phyloP scores from a whole-genome alignment of 768 basidiomycete species.

The Amanita rubescens region DNA sequence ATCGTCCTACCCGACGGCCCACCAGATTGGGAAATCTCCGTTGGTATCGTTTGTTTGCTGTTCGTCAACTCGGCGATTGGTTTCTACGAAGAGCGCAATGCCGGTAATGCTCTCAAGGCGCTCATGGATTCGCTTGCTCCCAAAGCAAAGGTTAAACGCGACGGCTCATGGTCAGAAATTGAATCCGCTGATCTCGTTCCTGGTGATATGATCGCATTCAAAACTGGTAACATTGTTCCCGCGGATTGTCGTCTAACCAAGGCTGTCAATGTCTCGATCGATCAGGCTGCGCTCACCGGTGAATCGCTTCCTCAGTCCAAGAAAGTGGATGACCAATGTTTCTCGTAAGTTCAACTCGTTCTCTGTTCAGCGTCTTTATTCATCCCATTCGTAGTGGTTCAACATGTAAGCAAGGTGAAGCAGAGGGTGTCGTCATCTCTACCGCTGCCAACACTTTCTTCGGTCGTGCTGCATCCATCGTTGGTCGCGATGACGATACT shows the following conservation, averaged over 20 bases:
- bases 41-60: conserved; percentile 88
- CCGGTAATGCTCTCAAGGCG: conserved; percentile 98
- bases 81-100: conserved; percentile 96
- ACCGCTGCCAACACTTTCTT: conserved; percentile 99
- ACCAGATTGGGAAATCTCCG: conserved; percentile 97
- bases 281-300: conserved; percentile 96
- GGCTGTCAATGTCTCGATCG: conserved; percentile 95
- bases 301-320: conserved; percentile 92
- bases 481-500: conserved; percentile 96
- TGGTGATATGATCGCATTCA: conserved; percentile 96
- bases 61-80: conserved; percentile 95
- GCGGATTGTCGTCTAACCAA: conserved; percentile 97
- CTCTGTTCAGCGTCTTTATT: conserved; percentile 7
- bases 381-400: conserved; percentile 59
- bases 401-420: conserved; percentile 98
- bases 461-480: conserved; percentile 95
- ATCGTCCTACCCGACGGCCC: conserved; percentile 96
- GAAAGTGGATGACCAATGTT: conserved; percentile 93
- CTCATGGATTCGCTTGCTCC: conserved; percentile 99
- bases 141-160: conserved; percentile 91
- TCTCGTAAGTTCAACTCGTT: conserved; percentile 66
- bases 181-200: conserved; percentile 88
- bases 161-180: conserved; percentile 80
- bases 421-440: conserved; percentile 97
- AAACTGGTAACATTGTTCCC: conserved; percentile 98